Percentiles rank a stretch among this genome's conserved stretches.
Evolutionary conservation across 345 rosid species (phyloP).

Genomic region (Leavenworthia alabamica): DNA sequence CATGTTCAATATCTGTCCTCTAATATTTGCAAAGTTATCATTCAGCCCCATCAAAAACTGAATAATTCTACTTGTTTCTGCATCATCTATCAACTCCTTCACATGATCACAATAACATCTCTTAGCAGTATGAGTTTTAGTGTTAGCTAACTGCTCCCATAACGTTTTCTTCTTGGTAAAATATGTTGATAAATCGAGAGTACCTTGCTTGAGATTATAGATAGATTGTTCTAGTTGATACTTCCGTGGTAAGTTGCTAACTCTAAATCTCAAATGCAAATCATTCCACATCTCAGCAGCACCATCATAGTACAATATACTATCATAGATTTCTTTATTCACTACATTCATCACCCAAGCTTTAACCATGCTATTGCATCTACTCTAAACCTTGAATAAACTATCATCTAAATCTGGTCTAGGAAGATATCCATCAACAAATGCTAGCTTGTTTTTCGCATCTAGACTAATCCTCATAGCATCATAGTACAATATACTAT

Average conservation of each 20-base stretch:
- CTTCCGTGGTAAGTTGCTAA: not conserved
- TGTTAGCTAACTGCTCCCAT: not conserved
- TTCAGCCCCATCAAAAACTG: not conserved
- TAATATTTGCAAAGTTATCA: not conserved
- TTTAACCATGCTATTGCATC: not conserved
- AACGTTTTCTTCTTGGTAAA: not conserved
- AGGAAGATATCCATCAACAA: not conserved
- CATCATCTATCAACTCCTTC: not conserved
- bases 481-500: too few species aligned
- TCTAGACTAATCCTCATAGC: not conserved
- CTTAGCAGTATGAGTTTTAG: not conserved
- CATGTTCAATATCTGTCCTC: not conserved
- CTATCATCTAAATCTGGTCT: not conserved
- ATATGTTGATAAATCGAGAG: not conserved
- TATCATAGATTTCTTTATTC: not conserved
- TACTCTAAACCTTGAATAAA: not conserved
- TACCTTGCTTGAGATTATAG: not conserved
- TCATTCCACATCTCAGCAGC: not conserved
- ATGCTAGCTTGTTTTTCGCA: not conserved
- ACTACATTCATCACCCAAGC: not conserved
- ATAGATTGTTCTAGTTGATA: not conserved
- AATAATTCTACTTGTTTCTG: not conserved
- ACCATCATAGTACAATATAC: not conserved
- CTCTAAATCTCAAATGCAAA: rapidly evolving
- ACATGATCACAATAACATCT: not conserved